Evolutionary conservation across 2,329 filamentous ascomycete genomes (phyloP), one percentile per base, ranked within the genome.

Genomic region (Diaporthe capsici): DNA sequence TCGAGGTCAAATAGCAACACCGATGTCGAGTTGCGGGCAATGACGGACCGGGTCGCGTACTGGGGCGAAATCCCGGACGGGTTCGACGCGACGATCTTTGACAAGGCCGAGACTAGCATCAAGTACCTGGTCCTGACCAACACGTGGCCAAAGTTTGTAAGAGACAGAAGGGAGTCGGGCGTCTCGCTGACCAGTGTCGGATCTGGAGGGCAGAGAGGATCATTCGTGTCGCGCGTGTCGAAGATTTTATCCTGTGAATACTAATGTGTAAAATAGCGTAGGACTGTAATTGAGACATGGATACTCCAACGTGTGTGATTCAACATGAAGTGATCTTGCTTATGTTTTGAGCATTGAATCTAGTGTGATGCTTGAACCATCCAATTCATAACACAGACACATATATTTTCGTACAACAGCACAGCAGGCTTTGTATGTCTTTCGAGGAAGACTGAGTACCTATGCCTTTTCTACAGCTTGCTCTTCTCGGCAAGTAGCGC

Each of bases 121-220:
- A 93, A 92, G 82, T 92, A 93, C 76, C 86, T 93, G 8, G 91
- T 94, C 3, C 84, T 93, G 75, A 92, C 91, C 20, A 93, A 93
- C 80, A 94, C 92, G 0, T 94, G 92, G 92, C 88, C 89, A 42
- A 90, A 89, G 80, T 91, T 89, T 78, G 85, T 90, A 63, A 60
- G 76, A 61, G 65, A 57, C 13, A 47, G 49, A 37, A 72, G 73
- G 20, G 61, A 71, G 39, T 61, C 57, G 12, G 68, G 63, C 7
- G 17, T 72, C 28, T 58, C 73, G 34, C 13, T 72, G 49, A 57
- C 51, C 13, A 71, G 51, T n/a, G 25, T 9, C 5, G 17, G 47
- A 12, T 70, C 49, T 15, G 65, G 25, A 15, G 65, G 34, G 15
- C 31, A 20, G 22, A 28, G 65, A 55, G 65, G 31, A 8, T 70